These are phyloP conservation scores for Aspergillus fumigatus DNA, from an alignment of 2,329 filamentous ascomycete species.

Conservation along the genomic window DNA sequence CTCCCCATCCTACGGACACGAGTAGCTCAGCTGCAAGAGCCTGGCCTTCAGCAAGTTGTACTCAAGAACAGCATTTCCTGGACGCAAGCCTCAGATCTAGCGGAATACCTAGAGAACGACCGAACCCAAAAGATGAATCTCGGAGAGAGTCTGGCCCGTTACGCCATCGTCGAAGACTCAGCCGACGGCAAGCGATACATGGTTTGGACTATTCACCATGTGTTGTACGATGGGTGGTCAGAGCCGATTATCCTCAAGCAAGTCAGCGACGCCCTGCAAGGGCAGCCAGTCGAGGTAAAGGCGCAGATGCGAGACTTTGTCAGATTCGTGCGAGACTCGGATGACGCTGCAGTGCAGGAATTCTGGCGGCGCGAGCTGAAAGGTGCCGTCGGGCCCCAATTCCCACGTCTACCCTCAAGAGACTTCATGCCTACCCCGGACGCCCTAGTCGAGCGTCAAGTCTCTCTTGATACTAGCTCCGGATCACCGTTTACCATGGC, in stretches of 20 bases:
- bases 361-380: constrained; percentile 48
- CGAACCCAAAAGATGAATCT: constrained; percentile 28
- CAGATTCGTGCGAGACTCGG: constrained; percentile 42
- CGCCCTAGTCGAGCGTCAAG: constrained; percentile 42
- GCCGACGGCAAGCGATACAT: constrained; percentile 33
- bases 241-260: constrained; percentile 34
- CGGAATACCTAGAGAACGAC: constrained; percentile 24
- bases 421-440: constrained; percentile 45
- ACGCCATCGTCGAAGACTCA: constrained; percentile 27
- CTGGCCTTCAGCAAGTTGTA: constrained; percentile 34
- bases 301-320: constrained; percentile 46
- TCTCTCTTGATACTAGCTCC: constrained; percentile 20
- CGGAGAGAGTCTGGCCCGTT: constrained; percentile 32
- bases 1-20: constrained; percentile 46
- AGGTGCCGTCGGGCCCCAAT: constrained; percentile 45
- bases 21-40: constrained; percentile 33
- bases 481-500: constrained; percentile 40
- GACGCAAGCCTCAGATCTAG: constrained; percentile 23
- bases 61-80: constrained; percentile 29
- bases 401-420: constrained; percentile 46
- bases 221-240: constrained; percentile 49
- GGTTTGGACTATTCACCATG: constrained; percentile 49
- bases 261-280: constrained; percentile 25
- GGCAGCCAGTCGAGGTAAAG: constrained; percentile 12
- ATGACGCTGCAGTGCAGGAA: constrained; percentile 37